Conservation (phyloP, 1,284 basidiomycete genomes). For the Boletus smithii region DNA sequence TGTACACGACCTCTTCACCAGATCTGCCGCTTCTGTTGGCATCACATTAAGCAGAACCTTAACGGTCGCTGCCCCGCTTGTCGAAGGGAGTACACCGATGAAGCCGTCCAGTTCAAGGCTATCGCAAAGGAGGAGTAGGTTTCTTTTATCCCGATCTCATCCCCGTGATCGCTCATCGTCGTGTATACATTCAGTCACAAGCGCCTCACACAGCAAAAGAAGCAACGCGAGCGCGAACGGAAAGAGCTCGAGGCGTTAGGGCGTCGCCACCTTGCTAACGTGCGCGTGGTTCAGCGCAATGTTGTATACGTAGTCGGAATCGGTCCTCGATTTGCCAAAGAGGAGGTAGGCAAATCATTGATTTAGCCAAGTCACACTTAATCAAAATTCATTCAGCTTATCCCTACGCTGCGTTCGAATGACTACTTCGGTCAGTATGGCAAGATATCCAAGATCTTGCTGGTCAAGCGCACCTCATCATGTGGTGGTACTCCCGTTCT, state of each 20-base stretch:
- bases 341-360: slow-evolving; percentile 69
- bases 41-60: slow-evolving; percentile 95
- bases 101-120: slow-evolving; percentile 92
- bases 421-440: slow-evolving; percentile 99
- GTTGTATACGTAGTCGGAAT: slow-evolving; percentile 97
- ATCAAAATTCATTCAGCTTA: slow-evolving; percentile 56
- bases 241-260: slow-evolving; percentile 92
- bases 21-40: slow-evolving; percentile 99
- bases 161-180: slow-evolving; percentile 9
- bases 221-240: slow-evolving; percentile 90
- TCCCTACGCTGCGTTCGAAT: slow-evolving; percentile 89
- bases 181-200: slow-evolving; percentile 60
- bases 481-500: slow-evolving; percentile 75
- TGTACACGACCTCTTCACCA: slow-evolving; percentile 36
- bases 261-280: slow-evolving; percentile 87
- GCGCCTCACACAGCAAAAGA: slow-evolving; percentile 93
- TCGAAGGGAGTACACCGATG: slow-evolving; percentile 89
- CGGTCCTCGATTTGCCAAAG: slow-evolving; percentile 84
- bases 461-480: slow-evolving; percentile 85
- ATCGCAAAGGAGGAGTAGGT: slow-evolving; percentile 94
- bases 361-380: slow-evolving; percentile 7
- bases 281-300: slow-evolving; percentile 94
- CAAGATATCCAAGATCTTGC: slow-evolving; percentile 93
- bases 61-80: slow-evolving; percentile 98
- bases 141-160: background rate